Conservation (phyloP, 192 early-diverging fungal species). For the Rhizoclosmatium sp. region DNA sequence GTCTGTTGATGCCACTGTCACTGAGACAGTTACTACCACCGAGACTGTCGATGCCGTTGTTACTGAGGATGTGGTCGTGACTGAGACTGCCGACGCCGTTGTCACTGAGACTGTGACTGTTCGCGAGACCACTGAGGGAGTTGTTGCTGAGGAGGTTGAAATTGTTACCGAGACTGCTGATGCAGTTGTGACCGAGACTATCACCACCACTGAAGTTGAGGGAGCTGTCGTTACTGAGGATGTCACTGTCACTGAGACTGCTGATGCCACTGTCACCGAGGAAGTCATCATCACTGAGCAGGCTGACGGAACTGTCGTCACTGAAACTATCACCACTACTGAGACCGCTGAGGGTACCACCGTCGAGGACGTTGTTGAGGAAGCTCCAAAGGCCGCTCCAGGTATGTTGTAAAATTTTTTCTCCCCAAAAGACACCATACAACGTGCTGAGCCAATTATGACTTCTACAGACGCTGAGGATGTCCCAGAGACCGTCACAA, state of each 20-base stretch:
- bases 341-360: no score
- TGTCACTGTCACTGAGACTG: not conserved
- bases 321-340: not conserved
- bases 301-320: slow-evolving; percentile 1
- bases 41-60: not conserved
- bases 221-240: slow-evolving; percentile 15
- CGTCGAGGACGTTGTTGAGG: not conserved
- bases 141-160: slow-evolving; percentile 4
- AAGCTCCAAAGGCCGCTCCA: slow-evolving; percentile 7
- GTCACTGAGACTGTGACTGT: slow-evolving; percentile 1
- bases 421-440: not conserved
- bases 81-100: not conserved
- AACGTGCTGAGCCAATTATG: not conserved
- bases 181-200: not conserved
- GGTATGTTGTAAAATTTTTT: not conserved
- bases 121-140: not conserved
- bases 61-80: not conserved
- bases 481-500: not conserved
- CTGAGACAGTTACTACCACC: slow-evolving; percentile 6
- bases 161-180: not conserved
- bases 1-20: not conserved
- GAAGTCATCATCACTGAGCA: not conserved
- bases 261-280: not conserved
- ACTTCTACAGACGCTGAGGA: not conserved
- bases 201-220: not conserved